phyloP scores from a whole-genome alignment of 306 rosid species.

The Echinosophora koreensis region DNA sequence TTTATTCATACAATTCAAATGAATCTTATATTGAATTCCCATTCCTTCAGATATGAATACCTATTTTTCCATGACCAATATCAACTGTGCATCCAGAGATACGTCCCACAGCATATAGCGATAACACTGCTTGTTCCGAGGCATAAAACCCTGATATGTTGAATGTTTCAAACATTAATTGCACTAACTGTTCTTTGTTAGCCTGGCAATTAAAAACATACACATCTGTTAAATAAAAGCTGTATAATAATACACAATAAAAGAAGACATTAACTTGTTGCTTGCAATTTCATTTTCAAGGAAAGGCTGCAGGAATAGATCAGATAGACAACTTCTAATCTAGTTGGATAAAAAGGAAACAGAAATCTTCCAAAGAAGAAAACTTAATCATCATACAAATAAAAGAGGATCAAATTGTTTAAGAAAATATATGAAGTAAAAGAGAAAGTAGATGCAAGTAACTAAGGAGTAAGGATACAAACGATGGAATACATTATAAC shows the following conservation, averaged over 20 bases:
- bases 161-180: constrained; percentile 98
- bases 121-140: constrained; percentile 95
- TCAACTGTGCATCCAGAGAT: constrained; percentile 98
- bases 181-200: constrained; percentile 95
- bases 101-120: constrained; percentile 94
- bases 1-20: neutral
- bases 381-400: neutral
- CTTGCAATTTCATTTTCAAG: constrained; percentile 31
- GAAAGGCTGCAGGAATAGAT: neutral
- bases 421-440: constrained; percentile 1
- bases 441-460: neutral
- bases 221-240: constrained; percentile 32
- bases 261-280: constrained; percentile 31
- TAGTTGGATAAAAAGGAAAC: constrained; percentile 25
- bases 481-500: neutral
- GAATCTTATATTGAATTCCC: constrained; percentile 24
- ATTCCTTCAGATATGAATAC: constrained; percentile 50
- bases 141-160: constrained; percentile 99
- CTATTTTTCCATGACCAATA: constrained; percentile 98
- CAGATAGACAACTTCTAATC: constrained; percentile 20
- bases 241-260: constrained; percentile 1
- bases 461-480: constrained; percentile 25
- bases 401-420: neutral
- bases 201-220: constrained; percentile 60
- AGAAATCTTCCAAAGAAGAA: constrained; percentile 18